Base-by-base conservation (phyloP, 179 eudicot genomes). In the Beta lomatogona region DNA sequence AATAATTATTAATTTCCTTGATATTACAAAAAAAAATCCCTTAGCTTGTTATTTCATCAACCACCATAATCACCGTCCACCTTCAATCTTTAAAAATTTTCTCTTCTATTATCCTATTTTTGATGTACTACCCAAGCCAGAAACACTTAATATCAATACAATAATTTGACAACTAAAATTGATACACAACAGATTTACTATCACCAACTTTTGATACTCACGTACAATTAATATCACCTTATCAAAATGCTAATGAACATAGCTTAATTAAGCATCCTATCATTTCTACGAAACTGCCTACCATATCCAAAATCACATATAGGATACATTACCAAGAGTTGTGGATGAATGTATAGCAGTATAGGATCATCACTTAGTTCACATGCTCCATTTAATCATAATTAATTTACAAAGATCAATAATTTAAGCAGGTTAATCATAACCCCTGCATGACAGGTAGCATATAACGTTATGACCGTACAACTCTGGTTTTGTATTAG, bases 301-400 rank as follows among this genome's bases (percentile, higher is more conserved):
- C 60, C 46, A 71, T 71, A 72, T 80, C 55, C 44, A 60, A 80
- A 73, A 73, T 21, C 78, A 73, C 68, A 80, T 80, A 72, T 6
- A 15, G 2, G 48, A 18, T 50, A 73, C 45, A 74, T 16, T 28
- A 41, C 58, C 61, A 53, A 36, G 78, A 75, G 25, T 15, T 58
- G 67, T 52, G 76, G 31, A 57, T 36, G 53, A 6, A 28, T 45
- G 31, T 71, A 71, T 9, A 45, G 19, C 28, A 61, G 31, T 71
- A 71, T 9, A 45, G 19, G 54, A 61, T 18, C 31, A 64, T 63
- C 0, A 52, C n/a, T 9, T 48, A 73, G 72, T 67, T 65, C 83
- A 80, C 79, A 81, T 81, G 83, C 69, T 44, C 19, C 58, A 44
- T 18, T 46, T 25, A 75, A 70, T 67, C 11, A 54, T 45, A 25